A percentile compares a stretch with the other conserved stretches of the same genome.
These are phyloP conservation scores for Fonsecaea erecta DNA, from an alignment of 2,329 filamentous ascomycete species.

Conservation along the genomic window DNA sequence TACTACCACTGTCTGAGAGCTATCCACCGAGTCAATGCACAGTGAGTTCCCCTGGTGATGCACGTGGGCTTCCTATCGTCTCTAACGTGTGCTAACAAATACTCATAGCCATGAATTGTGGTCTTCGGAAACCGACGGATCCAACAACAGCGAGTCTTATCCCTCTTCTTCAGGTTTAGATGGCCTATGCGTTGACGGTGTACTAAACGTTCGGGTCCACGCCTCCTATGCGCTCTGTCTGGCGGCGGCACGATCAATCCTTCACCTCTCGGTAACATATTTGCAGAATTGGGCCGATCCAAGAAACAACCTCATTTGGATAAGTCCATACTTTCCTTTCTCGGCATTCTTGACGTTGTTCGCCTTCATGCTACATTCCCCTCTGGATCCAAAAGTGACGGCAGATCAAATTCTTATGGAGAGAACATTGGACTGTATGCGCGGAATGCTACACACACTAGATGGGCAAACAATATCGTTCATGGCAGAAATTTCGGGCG, in stretches of 20 bases:
- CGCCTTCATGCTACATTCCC: conserved; percentile 17
- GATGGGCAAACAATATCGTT: conserved; percentile 4
- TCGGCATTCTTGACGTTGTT: conserved; percentile 19
- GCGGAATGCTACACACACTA: background rate
- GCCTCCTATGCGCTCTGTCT: conserved; percentile 22
- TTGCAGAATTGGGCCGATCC: conserved; percentile 12
- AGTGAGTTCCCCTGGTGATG: background rate
- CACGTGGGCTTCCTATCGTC: background rate
- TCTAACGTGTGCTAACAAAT: background rate
- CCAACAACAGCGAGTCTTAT: background rate
- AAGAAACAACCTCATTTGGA: conserved; percentile 18
- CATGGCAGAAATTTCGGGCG: background rate
- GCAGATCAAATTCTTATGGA: conserved; percentile 18
- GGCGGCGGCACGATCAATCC: conserved; percentile 17
- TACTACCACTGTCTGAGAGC: conserved; percentile 24
- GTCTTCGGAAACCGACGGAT: conserved; percentile 12
- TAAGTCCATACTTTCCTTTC: conserved; percentile 19
- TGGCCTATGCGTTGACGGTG: background rate
- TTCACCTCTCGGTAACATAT: conserved; percentile 16
- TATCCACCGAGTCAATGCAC: conserved; percentile 22
- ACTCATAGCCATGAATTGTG: conserved; percentile 19
- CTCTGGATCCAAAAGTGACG: conserved; percentile 11
- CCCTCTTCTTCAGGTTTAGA: background rate
- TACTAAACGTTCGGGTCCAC: background rate
- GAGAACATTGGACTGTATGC: background rate